phyloP scores from a whole-genome alignment of 2,329 filamentous ascomycete species.

The Coniosporium tulheliwenetii region DNA sequence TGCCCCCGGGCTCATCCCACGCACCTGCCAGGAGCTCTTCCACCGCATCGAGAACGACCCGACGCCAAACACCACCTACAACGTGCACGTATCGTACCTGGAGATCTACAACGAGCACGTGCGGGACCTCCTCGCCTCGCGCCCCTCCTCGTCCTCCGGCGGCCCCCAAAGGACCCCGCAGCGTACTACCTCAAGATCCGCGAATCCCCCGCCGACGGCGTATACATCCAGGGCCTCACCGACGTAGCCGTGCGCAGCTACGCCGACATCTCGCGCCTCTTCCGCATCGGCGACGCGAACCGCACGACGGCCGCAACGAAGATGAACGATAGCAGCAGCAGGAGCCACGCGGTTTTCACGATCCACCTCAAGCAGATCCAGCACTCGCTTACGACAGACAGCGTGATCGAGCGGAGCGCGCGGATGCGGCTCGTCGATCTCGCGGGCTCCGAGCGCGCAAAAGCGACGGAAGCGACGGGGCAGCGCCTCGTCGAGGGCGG shows the following conservation, averaged over 20 bases:
- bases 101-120: constrained; percentile 99
- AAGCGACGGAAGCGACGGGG: constrained; percentile 88
- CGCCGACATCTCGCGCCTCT: constrained; percentile 72
- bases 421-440: constrained; percentile 91
- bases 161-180: too few relatives aligned
- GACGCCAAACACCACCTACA: constrained; percentile 85
- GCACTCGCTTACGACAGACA: constrained; percentile 92
- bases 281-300: constrained; percentile 75
- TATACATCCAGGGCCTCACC: constrained; percentile 92
- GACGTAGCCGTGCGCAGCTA: constrained; percentile 84
- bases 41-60: constrained; percentile 77
- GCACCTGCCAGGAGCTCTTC: constrained; percentile 92
- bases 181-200: constrained; percentile 94
- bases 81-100: constrained; percentile 94
- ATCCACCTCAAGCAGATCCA: constrained; percentile 98
- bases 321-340: constrained; percentile 97
- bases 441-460: constrained; percentile 86
- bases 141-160: constrained; percentile 41
- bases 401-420: constrained; percentile 87
- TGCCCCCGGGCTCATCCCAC: constrained; percentile 79
- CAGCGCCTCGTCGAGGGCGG: constrained; percentile 81
- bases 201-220: constrained; percentile 85
- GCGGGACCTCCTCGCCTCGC: constrained; percentile 73
- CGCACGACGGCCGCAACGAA: constrained; percentile 88
- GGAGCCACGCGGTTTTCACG: constrained; percentile 94